Percentiles rank a stretch among this genome's conserved stretches.
phyloP scores from a whole-genome alignment of 2,329 filamentous ascomycete species.

The Arachnomyces sp. region DNA sequence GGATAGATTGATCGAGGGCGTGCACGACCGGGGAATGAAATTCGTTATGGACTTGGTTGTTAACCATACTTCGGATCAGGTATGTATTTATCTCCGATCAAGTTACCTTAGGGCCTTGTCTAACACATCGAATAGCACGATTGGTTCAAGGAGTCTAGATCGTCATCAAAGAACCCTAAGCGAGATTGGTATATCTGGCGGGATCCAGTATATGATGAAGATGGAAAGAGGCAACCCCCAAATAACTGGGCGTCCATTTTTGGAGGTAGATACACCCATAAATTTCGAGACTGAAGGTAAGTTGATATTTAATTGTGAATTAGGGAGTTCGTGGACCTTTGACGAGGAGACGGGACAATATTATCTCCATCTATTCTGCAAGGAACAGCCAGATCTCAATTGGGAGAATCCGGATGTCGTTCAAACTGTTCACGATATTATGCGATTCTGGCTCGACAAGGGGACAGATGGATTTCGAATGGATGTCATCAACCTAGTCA shows the following conservation, averaged over 20 bases:
- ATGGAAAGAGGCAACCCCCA: constrained; percentile 51
- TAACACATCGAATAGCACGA: constrained; percentile 42
- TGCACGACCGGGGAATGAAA: constrained; percentile 40
- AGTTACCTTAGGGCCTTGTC: background rate
- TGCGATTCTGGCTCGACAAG: constrained; percentile 71
- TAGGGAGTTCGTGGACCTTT: constrained; percentile 47
- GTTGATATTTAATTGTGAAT: constrained; percentile 50
- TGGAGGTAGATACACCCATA: constrained; percentile 16
- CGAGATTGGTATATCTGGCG: constrained; percentile 62
- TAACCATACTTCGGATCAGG: constrained; percentile 34
- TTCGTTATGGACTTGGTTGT: constrained; percentile 41
- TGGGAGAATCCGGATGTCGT: constrained; percentile 67
- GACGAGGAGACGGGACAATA: constrained; percentile 67
- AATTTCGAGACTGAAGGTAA: constrained; percentile 47
- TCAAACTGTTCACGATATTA: constrained; percentile 62
- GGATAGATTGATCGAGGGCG: constrained; percentile 35
- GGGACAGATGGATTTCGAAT: constrained; percentile 69
- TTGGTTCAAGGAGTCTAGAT: constrained; percentile 58
- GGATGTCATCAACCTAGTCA: constrained; percentile 67
- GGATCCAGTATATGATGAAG: constrained; percentile 45
- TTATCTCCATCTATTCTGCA: constrained; percentile 68
- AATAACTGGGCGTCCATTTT: constrained; percentile 47
- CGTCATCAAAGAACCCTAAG: constrained; percentile 47
- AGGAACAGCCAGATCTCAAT: constrained; percentile 76
- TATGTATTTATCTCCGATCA: constrained; percentile 8